phyloP scores from a whole-genome alignment of 2,329 filamentous ascomycete genomes.

The Dactylellina parvicollis region DNA sequence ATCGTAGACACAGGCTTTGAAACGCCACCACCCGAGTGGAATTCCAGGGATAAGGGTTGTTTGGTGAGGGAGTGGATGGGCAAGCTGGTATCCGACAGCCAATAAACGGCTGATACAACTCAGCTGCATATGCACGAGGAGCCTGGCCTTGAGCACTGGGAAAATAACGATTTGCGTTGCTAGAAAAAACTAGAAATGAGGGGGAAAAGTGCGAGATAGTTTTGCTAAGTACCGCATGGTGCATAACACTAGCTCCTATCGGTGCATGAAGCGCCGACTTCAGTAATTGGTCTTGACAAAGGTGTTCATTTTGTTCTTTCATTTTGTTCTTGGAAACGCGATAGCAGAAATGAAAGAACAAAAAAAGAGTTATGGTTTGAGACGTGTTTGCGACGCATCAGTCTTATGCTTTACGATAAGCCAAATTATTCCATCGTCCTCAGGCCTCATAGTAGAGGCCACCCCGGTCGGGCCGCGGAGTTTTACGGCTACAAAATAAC shows the following conservation, averaged over 20 bases:
- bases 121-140: slow-evolving; percentile 15
- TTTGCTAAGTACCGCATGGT: slow-evolving; percentile 21
- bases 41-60: slow-evolving; percentile 3
- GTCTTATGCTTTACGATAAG: too few relatives aligned
- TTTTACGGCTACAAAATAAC: too few relatives aligned
- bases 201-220: slow-evolving; percentile 14
- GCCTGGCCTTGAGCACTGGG: slow-evolving; percentile 6
- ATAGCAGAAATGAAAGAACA: too few relatives aligned
- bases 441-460: too few relatives aligned
- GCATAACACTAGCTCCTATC: slow-evolving; percentile 8
- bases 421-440: too few relatives aligned
- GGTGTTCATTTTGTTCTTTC: too few relatives aligned
- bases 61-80: not conserved
- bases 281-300: too few relatives aligned
- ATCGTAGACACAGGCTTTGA: not conserved
- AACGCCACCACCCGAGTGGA: slow-evolving; percentile 4
- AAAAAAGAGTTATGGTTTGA: too few relatives aligned
- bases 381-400: too few relatives aligned
- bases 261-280: slow-evolving; percentile 20
- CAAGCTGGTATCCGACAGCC: not conserved
- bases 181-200: not conserved
- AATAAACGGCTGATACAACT: slow-evolving; percentile 4
- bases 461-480: too few relatives aligned
- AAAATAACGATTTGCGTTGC: slow-evolving; percentile 8
- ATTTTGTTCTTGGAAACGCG: too few relatives aligned